These are phyloP conservation scores for Fusarium sp. DNA, from an alignment of 2,329 filamentous ascomycete species.

Conservation along the genomic window DNA sequence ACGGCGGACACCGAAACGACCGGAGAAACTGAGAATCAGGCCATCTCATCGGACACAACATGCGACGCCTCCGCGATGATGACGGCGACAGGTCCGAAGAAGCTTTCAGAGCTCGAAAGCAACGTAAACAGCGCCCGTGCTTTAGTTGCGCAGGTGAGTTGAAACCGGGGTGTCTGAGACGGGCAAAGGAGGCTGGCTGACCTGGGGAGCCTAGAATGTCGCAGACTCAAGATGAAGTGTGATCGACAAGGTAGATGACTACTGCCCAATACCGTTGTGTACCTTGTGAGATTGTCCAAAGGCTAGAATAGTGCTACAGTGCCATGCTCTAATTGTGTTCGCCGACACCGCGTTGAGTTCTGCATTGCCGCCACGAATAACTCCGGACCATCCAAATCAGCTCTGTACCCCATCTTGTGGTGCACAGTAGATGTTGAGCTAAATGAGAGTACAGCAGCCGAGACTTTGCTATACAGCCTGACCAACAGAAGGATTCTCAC, in stretches of 20 bases:
- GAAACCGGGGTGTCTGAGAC: neutral
- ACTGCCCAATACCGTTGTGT: neutral
- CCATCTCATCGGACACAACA: slow-evolving; percentile 12
- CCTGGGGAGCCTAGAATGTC: slow-evolving; percentile 7
- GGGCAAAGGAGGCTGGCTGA: neutral
- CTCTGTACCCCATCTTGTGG: neutral
- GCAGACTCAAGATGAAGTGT: slow-evolving; percentile 19
- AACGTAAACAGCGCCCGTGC: slow-evolving; percentile 14
- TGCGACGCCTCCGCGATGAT: slow-evolving; percentile 9
- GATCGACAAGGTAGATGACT: slow-evolving; percentile 11
- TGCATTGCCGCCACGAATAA: slow-evolving; percentile 2
- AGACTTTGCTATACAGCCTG: neutral
- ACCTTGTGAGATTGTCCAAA: neutral
- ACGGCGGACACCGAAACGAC: slow-evolving; percentile 1
- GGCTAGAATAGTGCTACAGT: slow-evolving; percentile 11
- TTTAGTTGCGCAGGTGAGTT: slow-evolving; percentile 14
- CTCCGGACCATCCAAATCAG: neutral
- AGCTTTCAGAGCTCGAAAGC: slow-evolving; percentile 8
- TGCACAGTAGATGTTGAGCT: neutral
- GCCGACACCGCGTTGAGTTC: slow-evolving; percentile 8
- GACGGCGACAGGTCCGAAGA: slow-evolving; percentile 9
- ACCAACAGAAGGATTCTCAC: neutral
- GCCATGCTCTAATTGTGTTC: slow-evolving; percentile 11
- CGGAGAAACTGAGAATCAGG: slow-evolving; percentile 3
- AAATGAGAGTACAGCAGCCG: neutral